Evolutionary conservation across 805 yeast genomes (phyloP).

Genomic region (Blastobotrys muscicola): DNA sequence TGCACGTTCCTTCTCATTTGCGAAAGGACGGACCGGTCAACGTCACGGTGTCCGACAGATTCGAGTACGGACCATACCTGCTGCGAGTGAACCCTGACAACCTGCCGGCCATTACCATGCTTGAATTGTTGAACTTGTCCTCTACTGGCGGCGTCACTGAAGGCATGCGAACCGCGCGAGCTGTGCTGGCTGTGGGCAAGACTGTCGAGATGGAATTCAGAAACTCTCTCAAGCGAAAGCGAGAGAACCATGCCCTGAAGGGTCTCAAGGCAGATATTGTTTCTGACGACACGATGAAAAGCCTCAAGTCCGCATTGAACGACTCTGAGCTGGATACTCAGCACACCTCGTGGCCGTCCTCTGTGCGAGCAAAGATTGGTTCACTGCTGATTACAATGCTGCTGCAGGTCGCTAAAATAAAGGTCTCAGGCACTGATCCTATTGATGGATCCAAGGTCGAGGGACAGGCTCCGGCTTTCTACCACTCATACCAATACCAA

Average conservation of each 20-base stretch:
- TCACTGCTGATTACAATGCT: constrained; percentile 66
- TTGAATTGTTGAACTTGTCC: constrained; percentile 67
- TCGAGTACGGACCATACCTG: constrained; percentile 67
- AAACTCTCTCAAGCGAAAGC: constrained; percentile 6
- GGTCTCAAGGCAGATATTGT: constrained; percentile 35
- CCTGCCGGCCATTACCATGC: constrained; percentile 71
- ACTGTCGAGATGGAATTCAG: constrained; percentile 77
- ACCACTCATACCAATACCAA: constrained; percentile 75
- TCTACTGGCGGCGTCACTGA: constrained; percentile 64
- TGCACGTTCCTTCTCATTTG: constrained; percentile 17
- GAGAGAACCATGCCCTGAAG: constrained; percentile 35
- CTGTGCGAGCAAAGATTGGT: constrained; percentile 63
- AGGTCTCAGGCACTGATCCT: constrained; percentile 76
- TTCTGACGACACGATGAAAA: constrained; percentile 30
- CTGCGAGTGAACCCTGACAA: constrained; percentile 66
- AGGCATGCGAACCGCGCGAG: constrained; percentile 78
- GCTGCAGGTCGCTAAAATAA: constrained; percentile 72
- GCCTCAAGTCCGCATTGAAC: constrained; percentile 25
- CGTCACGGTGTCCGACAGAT: constrained; percentile 18
- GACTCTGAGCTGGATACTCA: constrained; percentile 28
- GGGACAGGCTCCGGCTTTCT: constrained; percentile 82
- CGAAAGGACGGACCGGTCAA: constrained; percentile 11
- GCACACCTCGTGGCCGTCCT: constrained; percentile 41
- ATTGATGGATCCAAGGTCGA: constrained; percentile 53
- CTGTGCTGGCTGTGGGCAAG: constrained; percentile 70